phyloP scores from a whole-genome alignment of 2,329 filamentous ascomycete genomes.

The Cadophora malorum region DNA sequence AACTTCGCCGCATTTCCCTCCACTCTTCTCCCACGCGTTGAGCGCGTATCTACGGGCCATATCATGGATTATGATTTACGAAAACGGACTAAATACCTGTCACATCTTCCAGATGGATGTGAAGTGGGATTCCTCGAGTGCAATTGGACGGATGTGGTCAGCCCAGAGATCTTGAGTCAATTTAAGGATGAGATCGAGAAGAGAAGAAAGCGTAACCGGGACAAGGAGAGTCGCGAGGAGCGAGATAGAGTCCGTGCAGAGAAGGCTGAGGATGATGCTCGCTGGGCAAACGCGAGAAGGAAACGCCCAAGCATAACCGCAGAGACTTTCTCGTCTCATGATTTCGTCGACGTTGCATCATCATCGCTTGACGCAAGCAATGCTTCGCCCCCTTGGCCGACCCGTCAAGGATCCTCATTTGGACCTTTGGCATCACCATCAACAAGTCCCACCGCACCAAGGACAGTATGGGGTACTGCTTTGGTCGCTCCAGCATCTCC shows the following conservation, averaged over 20 bases:
- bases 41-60: slow-evolving; percentile 74
- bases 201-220: slow-evolving; percentile 66
- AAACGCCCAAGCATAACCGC: slow-evolving; percentile 56
- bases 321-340: slow-evolving; percentile 53
- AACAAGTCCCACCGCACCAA: slow-evolving; percentile 76
- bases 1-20: slow-evolving; percentile 71
- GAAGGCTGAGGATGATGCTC: slow-evolving; percentile 70
- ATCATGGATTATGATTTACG: slow-evolving; percentile 74
- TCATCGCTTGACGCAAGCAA: slow-evolving; percentile 54
- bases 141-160: slow-evolving; percentile 75
- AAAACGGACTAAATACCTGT: slow-evolving; percentile 72
- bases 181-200: slow-evolving; percentile 69
- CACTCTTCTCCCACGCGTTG: slow-evolving; percentile 72
- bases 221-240: slow-evolving; percentile 73
- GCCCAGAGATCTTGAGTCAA: slow-evolving; percentile 62
- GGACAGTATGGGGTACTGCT: slow-evolving; percentile 93
- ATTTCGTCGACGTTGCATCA: slow-evolving; percentile 68
- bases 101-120: slow-evolving; percentile 73
- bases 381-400: slow-evolving; percentile 57
- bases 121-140: slow-evolving; percentile 77
- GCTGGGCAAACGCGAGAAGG: slow-evolving; percentile 64
- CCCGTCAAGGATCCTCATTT: slow-evolving; percentile 66
- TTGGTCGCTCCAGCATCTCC: slow-evolving; percentile 66
- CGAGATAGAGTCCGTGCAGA: slow-evolving; percentile 73
- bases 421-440: slow-evolving; percentile 77